Conservation (phyloP, 2,329 filamentous ascomycete species). For the Boeremia lycopersici region DNA sequence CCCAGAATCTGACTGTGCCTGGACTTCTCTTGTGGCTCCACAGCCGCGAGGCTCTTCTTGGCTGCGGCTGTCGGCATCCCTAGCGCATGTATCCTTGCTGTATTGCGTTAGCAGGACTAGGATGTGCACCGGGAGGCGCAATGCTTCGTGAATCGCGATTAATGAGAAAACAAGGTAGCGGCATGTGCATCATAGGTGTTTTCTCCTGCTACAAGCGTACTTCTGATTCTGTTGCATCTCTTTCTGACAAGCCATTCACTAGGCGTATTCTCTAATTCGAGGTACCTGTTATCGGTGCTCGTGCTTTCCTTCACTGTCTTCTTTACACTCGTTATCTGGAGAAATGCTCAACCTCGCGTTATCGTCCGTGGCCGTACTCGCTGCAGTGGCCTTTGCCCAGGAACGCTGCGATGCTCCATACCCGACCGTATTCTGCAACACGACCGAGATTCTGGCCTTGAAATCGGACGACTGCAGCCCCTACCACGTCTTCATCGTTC, state of each 20-base stretch:
- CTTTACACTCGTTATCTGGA: neutral
- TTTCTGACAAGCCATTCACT: neutral
- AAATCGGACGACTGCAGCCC: slow-evolving; percentile 29
- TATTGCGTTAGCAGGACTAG: slow-evolving; percentile 5
- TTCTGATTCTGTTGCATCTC: neutral
- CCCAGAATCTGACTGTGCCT: slow-evolving; percentile 11
- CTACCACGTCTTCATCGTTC: slow-evolving; percentile 35
- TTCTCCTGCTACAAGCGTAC: neutral
- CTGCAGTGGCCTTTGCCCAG: slow-evolving; percentile 23
- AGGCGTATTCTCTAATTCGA: neutral
- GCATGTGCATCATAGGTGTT: slow-evolving; percentile 6
- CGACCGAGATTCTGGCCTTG: slow-evolving; percentile 30
- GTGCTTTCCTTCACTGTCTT: neutral
- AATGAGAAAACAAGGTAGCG: slow-evolving; percentile 9
- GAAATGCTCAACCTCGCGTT: slow-evolving; percentile 19
- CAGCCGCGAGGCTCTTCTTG: slow-evolving; percentile 7
- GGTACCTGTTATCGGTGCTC: neutral
- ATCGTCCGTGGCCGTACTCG: slow-evolving; percentile 18
- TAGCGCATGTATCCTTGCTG: neutral
- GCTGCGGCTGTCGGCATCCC: slow-evolving; percentile 10
- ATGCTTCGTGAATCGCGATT: slow-evolving; percentile 11
- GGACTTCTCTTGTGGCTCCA: slow-evolving; percentile 10
- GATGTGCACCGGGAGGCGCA: slow-evolving; percentile 3
- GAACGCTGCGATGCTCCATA: slow-evolving; percentile 33
- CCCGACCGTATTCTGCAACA: slow-evolving; percentile 29